These are phyloP conservation scores for Cruciata laevipes DNA, from an alignment of 257 asterid genomes.

Conservation along the genomic window DNA sequence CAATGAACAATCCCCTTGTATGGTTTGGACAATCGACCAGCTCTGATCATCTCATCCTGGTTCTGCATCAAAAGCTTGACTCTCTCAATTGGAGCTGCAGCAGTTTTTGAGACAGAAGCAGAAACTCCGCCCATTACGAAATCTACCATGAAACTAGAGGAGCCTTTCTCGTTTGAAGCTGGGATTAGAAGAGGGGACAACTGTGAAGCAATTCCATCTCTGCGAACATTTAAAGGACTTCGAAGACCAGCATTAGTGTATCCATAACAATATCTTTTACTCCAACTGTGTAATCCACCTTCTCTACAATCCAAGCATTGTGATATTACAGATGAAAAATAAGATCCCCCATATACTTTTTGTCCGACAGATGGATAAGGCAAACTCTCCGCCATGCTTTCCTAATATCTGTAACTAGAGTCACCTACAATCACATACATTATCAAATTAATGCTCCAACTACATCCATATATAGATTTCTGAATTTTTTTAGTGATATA, in stretches of 20 bases:
- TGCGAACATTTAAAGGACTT: slow-evolving; percentile 13
- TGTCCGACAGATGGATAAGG: slow-evolving; percentile 26
- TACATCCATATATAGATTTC: too few relatives aligned
- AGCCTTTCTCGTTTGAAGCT: slow-evolving; percentile 46
- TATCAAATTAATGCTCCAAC: too few relatives aligned
- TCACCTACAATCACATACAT: too few relatives aligned
- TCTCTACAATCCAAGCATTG: slow-evolving; percentile 31
- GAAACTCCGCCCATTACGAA: slow-evolving; percentile 87
- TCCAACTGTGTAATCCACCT: slow-evolving; percentile 20
- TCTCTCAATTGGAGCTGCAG: slow-evolving; percentile 81
- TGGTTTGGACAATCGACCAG: slow-evolving; percentile 63
- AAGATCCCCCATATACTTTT: slow-evolving; percentile 37
- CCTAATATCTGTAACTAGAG: slow-evolving; percentile 10
- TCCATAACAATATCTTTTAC: slow-evolving; percentile 17
- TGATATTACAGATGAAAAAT: slow-evolving; percentile 33
- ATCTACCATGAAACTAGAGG: slow-evolving; percentile 45
- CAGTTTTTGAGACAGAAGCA: slow-evolving; percentile 67
- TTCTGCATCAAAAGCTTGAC: slow-evolving; percentile 74
- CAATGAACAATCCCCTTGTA: slow-evolving; percentile 68
- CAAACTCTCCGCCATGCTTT: slow-evolving; percentile 37
- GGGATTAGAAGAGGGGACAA: slow-evolving; percentile 32
- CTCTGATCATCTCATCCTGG: slow-evolving; percentile 71
- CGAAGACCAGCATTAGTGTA: slow-evolving; percentile 34
- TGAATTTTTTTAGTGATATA: too few relatives aligned
- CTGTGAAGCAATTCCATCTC: slow-evolving; percentile 13